Evolutionary conservation across 257 asterid genomes (phyloP), one percentile per base, ranked within the genome.

Genomic region (Eucommia ulmoides): DNA sequence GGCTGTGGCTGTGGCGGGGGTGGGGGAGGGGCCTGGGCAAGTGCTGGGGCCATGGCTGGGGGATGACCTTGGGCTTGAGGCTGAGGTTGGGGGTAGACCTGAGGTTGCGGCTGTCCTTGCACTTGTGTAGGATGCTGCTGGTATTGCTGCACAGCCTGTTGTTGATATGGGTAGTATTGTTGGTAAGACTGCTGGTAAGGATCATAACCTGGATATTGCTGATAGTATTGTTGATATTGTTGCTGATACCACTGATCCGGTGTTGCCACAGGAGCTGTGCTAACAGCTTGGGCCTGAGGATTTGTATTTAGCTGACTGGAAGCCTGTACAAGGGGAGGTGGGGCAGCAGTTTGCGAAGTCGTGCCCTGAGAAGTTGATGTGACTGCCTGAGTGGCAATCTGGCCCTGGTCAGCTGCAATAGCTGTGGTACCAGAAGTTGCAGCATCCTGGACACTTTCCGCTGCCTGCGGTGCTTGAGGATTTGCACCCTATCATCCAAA

Each of bases 171-270:
- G 48, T 88, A 77, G 63, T 75, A 77, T 48, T 77, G 88, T 47
- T 77, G 86, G 54, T 64, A 65, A 52, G 72, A 52, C 60, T 84
- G 93, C 61, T 79, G 93, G 57, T 77, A 80, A 53, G 81, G 73
- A 29, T 80, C 87, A 61, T 79, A 82, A 55, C 88, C 97, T 2
- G 54, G 56, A 66, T 76, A 78, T 58, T 85, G 96, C 76, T 84
- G 96, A 74, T 85, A 80, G 66, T 82, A 84, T 56, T 88, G 93
- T 67, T 82, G 97, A 63, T 82, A 86, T 23, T 87, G 92, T 41
- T 79, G 94, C 59, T 86, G 94, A 58, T 82, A 76, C 96, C 82
- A 76, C 65, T 80, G 94, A 18, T 78, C 96, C 9, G 79, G 75
- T 46, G 86, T 75, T 45, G 78, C 73, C 59, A 49, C 60, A 41